A percentile compares a stretch with the other conserved stretches of the same genome.
phyloP scores from a whole-genome alignment of 805 yeast genomes.

The Hanseniaspora occidentalis region DNA sequence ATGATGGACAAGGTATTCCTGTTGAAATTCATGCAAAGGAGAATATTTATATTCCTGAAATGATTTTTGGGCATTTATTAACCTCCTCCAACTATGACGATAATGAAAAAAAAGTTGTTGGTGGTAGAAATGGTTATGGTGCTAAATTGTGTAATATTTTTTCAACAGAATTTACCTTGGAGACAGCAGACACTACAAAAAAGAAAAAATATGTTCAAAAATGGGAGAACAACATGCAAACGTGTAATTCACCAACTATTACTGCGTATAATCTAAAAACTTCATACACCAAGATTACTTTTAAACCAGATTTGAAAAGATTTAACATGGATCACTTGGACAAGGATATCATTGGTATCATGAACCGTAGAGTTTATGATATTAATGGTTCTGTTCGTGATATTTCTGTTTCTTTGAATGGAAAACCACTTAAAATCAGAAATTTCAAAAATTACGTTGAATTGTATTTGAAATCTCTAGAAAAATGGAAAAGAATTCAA shows the following conservation, averaged over 20 bases:
- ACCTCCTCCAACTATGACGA: constrained; percentile 96
- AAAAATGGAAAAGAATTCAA: constrained; percentile 27
- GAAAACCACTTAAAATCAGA: constrained; percentile 51
- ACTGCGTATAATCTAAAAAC: constrained; percentile 31
- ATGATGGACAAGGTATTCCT: constrained; percentile 94
- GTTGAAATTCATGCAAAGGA: constrained; percentile 88
- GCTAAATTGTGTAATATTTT: constrained; percentile 95
- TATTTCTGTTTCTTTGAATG: constrained; percentile 66
- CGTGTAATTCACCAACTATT: constrained; percentile 65
- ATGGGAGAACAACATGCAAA: constrained; percentile 82
- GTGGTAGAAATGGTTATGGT: constrained; percentile 98
- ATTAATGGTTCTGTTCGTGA: constrained; percentile 87
- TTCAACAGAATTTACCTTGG: constrained; percentile 74
- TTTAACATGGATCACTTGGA: constrained; percentile 82
- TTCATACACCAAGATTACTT: constrained; percentile 79
- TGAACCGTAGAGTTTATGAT: constrained; percentile 90
- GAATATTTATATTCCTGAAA: constrained; percentile 85
- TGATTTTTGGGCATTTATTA: constrained; percentile 87
- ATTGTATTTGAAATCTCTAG: constrained; percentile 72
- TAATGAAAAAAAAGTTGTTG: constrained; percentile 87
- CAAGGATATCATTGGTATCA: constrained; percentile 67
- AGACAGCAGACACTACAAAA: constrained; percentile 68
- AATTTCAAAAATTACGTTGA: constrained; percentile 83
- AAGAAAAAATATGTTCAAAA: constrained; percentile 61
- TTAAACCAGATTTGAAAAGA: constrained; percentile 74